A percentile compares a stretch with the other conserved stretches of the same genome.
These are phyloP conservation scores for Protea cynaroides DNA, from an alignment of 164 flowering plant species.

Conservation along the genomic window DNA sequence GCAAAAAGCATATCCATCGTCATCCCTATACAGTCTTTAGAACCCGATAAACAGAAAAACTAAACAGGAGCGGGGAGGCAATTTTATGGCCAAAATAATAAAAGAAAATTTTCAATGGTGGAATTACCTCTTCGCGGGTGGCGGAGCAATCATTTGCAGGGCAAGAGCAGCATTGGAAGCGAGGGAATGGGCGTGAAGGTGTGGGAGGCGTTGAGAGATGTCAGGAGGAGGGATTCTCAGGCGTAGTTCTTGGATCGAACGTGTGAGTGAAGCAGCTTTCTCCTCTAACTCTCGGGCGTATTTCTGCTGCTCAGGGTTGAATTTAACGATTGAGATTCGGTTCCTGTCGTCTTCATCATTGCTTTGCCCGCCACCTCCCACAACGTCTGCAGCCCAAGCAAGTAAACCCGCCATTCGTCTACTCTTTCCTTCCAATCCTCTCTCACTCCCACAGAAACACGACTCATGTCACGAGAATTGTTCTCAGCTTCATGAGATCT, in stretches of 20 bases:
- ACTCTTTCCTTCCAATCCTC: too few species aligned
- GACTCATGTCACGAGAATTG: too few species aligned
- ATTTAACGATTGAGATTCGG: conserved; percentile 23
- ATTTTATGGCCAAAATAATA: too few species aligned
- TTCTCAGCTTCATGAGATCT: too few species aligned
- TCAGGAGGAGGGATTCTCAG: conserved; percentile 76
- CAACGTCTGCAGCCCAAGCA: conserved; percentile 96
- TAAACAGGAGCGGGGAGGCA: too few species aligned
- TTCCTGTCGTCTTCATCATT: conserved; percentile 28
- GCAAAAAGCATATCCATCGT: too few species aligned
- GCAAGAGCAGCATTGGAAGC: conserved; percentile 88
- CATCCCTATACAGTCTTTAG: too few species aligned
- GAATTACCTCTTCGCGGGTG: conserved; percentile 61
- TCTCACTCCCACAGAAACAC: conserved; percentile 3
- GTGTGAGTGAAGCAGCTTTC: conserved; percentile 53
- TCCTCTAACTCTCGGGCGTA: conserved; percentile 50
- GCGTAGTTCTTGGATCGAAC: conserved; percentile 83
- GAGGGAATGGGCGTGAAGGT: conserved; percentile 86
- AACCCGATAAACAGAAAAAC: neutral
- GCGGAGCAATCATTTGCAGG: conserved; percentile 68
- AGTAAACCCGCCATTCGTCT: conserved; percentile 94
- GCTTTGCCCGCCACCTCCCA: conserved; percentile 41
- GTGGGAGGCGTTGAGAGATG: conserved; percentile 86
- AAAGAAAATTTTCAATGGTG: neutral
- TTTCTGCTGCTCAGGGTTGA: conserved; percentile 61